These are phyloP conservation scores for Pleurotus salmoneostramineus DNA, from an alignment of 768 basidiomycete genomes.

Conservation along the genomic window DNA sequence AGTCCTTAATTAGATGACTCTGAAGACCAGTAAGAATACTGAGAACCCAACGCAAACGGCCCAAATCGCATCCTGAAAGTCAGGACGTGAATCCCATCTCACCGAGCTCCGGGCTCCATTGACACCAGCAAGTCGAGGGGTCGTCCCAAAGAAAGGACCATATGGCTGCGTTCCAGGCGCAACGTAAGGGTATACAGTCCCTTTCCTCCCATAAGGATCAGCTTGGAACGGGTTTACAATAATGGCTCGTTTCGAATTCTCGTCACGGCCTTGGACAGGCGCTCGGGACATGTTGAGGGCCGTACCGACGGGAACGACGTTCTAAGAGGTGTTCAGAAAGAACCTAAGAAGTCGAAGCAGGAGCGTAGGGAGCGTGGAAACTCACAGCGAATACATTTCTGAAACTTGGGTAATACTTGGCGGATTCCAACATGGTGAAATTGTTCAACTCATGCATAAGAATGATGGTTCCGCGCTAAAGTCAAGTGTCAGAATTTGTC, in stretches of 20 bases:
- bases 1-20: not conserved
- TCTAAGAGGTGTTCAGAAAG: slow-evolving; percentile 15
- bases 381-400: slow-evolving; percentile 43
- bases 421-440: slow-evolving; percentile 57
- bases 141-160: not conserved
- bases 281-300: slow-evolving; percentile 39
- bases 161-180: not conserved
- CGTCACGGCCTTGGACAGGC: not conserved
- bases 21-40: not conserved
- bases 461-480: slow-evolving; percentile 45
- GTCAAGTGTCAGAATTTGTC: not conserved
- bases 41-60: slow-evolving; percentile 1
- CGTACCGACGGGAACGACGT: slow-evolving; percentile 52
- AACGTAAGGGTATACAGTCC: not conserved
- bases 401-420: slow-evolving; percentile 45
- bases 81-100: not conserved
- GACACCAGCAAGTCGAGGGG: no score
- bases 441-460: slow-evolving; percentile 59
- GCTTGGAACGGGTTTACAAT: not conserved
- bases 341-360: not conserved
- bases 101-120: not conserved
- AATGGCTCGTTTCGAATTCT: not conserved
- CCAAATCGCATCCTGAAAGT: not conserved
- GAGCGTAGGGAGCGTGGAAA: not conserved
- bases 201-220: not conserved